phyloP scores from a whole-genome alignment of 2,329 filamentous ascomycete species.

The Colletotrichum brevisporum region DNA sequence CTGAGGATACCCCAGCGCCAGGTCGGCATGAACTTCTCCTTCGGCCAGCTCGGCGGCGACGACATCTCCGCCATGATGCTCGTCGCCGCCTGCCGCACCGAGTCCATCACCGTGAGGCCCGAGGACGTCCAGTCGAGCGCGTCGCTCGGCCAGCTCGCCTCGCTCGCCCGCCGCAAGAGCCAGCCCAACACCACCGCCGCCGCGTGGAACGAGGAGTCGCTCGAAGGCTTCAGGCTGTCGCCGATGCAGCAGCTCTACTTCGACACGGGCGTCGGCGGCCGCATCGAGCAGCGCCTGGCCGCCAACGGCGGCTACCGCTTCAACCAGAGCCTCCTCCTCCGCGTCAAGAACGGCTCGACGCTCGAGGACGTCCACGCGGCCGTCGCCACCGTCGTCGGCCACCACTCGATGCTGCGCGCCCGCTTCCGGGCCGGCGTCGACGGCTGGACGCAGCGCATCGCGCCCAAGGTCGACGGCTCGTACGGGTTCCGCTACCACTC shows the following conservation, averaged over 20 bases:
- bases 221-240: constrained; percentile 61
- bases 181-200: constrained; percentile 43
- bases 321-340: constrained; percentile 65
- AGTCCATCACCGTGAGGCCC: constrained; percentile 54
- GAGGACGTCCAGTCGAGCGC: constrained; percentile 55
- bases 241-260: constrained; percentile 70
- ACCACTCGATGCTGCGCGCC: constrained; percentile 66
- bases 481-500: constrained; percentile 61
- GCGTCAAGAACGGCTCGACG: constrained; percentile 56
- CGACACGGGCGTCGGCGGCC: constrained; percentile 59
- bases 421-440: constrained; percentile 56
- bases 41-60: constrained; percentile 56
- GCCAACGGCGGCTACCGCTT: constrained; percentile 59
- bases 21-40: constrained; percentile 60
- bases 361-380: constrained; percentile 63
- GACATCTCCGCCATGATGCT: constrained; percentile 56
- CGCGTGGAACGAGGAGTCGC: constrained; percentile 50
- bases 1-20: constrained; percentile 55
- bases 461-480: constrained; percentile 55
- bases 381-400: constrained; percentile 62
- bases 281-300: constrained; percentile 47
- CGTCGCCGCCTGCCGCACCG: constrained; percentile 54
- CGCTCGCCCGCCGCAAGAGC: constrained; percentile 51
- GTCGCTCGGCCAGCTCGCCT: constrained; percentile 56
- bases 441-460: constrained; percentile 63